phyloP scores from a whole-genome alignment of 495 filamentous ascomycete species.

The Penicillium simplicissimum region DNA sequence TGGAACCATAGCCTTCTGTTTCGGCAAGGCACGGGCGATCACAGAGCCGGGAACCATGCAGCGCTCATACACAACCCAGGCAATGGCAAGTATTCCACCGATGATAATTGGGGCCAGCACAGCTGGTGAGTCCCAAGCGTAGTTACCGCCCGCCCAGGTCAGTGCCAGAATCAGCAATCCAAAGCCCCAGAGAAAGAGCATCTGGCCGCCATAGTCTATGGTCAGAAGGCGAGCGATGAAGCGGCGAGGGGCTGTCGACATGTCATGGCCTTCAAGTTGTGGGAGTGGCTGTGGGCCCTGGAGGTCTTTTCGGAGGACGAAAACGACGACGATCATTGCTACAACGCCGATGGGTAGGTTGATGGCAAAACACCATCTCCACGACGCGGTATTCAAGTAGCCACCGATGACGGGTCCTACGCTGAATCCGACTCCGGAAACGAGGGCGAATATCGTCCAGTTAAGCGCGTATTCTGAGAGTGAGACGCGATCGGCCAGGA shows the following conservation, averaged over 20 bases:
- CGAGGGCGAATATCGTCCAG: conserved; percentile 55
- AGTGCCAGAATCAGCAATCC: conserved; percentile 58
- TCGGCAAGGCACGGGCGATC: conserved; percentile 45
- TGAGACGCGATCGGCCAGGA: conserved; percentile 58
- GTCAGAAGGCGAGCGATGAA: conserved; percentile 45
- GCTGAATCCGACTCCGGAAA: conserved; percentile 51
- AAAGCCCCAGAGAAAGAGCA: conserved; percentile 60
- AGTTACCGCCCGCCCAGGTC: conserved; percentile 59
- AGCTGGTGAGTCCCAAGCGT: conserved; percentile 51
- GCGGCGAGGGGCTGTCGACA: conserved; percentile 3
- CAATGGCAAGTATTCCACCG: conserved; percentile 45
- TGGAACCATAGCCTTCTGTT: conserved; percentile 57
- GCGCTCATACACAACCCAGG: conserved; percentile 57
- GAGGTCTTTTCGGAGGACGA: conserved; percentile 39
- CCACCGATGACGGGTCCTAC: conserved; percentile 57
- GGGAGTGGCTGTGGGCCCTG: conserved; percentile 24
- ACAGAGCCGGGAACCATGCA: conserved; percentile 49
- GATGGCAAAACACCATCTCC: conserved; percentile 63
- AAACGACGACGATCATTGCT: conserved; percentile 29
- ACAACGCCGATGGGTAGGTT: conserved; percentile 30
- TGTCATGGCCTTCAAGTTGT: conserved; percentile 6
- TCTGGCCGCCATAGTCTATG: conserved; percentile 55
- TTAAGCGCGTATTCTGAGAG: conserved; percentile 59
- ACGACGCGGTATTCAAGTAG: conserved; percentile 40
- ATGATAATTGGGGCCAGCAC: conserved; percentile 55